Evolutionary conservation across 495 filamentous ascomycete species (phyloP).

Genomic region (Talaromyces adpressus): DNA sequence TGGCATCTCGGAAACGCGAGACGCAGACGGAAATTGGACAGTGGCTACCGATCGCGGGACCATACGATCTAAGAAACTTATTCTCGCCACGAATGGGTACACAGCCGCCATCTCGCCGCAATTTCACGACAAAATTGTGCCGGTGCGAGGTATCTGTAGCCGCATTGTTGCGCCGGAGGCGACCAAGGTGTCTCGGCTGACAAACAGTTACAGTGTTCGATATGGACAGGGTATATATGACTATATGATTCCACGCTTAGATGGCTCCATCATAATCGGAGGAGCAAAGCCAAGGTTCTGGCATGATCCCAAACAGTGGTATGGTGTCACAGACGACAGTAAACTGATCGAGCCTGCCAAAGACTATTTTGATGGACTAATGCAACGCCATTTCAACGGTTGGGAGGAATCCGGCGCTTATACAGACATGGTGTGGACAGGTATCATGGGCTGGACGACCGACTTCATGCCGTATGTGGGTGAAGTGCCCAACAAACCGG

Average conservation of each 20-base stretch:
- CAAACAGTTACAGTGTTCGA: constrained; percentile 26
- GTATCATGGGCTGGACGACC: constrained; percentile 16
- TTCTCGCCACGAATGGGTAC: constrained; percentile 5
- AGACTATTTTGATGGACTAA: constrained; percentile 45
- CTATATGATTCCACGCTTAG: constrained; percentile 61
- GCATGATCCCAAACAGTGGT: constrained; percentile 53
- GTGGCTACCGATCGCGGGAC: background rate
- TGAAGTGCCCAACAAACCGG: constrained; percentile 12
- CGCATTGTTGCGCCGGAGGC: constrained; percentile 22
- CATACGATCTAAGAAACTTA: background rate
- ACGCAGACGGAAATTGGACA: background rate
- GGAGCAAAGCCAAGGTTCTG: constrained; percentile 40
- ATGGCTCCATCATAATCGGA: constrained; percentile 68
- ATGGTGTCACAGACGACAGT: constrained; percentile 38
- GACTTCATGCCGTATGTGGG: constrained; percentile 10
- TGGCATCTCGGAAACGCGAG: background rate
- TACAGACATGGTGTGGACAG: constrained; percentile 41
- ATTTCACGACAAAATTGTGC: background rate
- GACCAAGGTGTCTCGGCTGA: constrained; percentile 36
- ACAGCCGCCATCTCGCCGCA: background rate
- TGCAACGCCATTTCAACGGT: constrained; percentile 36
- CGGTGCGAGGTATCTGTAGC: background rate
- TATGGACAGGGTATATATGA: constrained; percentile 21
- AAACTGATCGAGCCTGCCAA: constrained; percentile 52
- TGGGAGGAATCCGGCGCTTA: constrained; percentile 38